Evolutionary conservation across 2,329 filamentous ascomycete species (phyloP), one percentile per base, ranked within the genome.

Genomic region (Botrytis galanthina): DNA sequence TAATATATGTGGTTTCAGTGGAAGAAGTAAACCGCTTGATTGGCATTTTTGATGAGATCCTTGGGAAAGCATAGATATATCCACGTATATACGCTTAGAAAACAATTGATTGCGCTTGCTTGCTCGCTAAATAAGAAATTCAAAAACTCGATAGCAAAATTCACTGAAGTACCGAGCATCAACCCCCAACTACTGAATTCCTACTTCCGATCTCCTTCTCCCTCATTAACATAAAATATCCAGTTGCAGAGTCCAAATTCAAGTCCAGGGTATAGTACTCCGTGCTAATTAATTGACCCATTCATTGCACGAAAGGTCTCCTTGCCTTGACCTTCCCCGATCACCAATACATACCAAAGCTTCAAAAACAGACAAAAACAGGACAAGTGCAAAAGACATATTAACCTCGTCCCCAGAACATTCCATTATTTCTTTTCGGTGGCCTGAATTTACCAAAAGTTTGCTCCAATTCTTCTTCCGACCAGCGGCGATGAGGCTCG

Each of bases 1-100:
- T 77, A 78, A 75, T 76, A 18, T 54, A 61, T 60, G n/a, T 63
- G 59, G 39, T 10, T 59, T 39, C 73, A 86, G 88, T 88, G 76
- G 86, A 89, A 4, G 89, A 91, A 79, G 83, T 91, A 4, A 82
- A 83, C 63, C 83, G 80, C 14, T 84, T 90, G 72, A 84, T 90
- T 32, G 82, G 83, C 51, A 83, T 86, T 1, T 77, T 91, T 72
- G 86, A 89, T 74, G 84, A 74, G 68, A 81, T 79, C 0, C 22
- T 37, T 14, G 73, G 68, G 14, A 67, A 71, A 26, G 20, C 14
- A 67, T 66, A 71, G 51, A 32, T 26, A 16, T 7, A 29, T 62
- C 1, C 8, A 18, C 37, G 16, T 12, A 44, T 42, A 63, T 20
- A 44, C 4, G 8, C 26, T 9, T 12, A 20, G 61, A 22, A 63